A percentile compares a stretch with the other conserved stretches of the same genome.
Evolutionary conservation across 805 yeast species (phyloP).

Genomic region (Komagataella kurtzmanii): DNA sequence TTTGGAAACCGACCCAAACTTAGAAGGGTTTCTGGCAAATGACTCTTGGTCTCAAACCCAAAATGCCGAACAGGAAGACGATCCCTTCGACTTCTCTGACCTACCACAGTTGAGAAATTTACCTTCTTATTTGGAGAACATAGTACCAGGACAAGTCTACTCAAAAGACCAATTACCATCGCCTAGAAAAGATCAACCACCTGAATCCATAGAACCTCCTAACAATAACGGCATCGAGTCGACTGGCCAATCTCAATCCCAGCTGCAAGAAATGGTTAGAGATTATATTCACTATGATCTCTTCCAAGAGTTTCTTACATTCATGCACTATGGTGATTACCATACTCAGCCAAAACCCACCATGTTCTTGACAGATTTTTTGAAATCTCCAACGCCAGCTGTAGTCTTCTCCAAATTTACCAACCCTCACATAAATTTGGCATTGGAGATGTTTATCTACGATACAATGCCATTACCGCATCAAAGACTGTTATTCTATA

Average conservation of each 20-base stretch:
- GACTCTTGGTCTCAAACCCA: not conserved
- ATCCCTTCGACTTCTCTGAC: constrained; percentile 13
- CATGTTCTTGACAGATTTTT: not conserved
- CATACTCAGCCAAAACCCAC: not conserved
- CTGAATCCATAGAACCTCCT: not conserved
- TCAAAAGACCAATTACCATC: not conserved
- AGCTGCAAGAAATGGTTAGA: not conserved
- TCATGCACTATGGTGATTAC: constrained; percentile 2
- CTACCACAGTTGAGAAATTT: constrained; percentile 5
- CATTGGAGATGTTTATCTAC: constrained; percentile 73
- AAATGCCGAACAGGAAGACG: constrained; percentile 2
- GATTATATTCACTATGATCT: not conserved
- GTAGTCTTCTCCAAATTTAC: constrained; percentile 42
- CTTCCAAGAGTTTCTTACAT: not conserved
- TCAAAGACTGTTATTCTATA: constrained; percentile 51
- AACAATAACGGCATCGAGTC: not conserved
- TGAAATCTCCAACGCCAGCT: constrained; percentile 24
- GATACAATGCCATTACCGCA: constrained; percentile 38
- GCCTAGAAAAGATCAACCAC: not conserved
- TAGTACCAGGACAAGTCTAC: not conserved
- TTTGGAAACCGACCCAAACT: constrained; percentile 13
- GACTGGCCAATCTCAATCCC: not conserved
- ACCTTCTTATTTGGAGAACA: not conserved
- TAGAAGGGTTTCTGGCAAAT: constrained; percentile 13
- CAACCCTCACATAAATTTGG: constrained; percentile 66